Conservation (phyloP, 1,284 basidiomycete genomes). For the Ganoderma multipileum region DNA sequence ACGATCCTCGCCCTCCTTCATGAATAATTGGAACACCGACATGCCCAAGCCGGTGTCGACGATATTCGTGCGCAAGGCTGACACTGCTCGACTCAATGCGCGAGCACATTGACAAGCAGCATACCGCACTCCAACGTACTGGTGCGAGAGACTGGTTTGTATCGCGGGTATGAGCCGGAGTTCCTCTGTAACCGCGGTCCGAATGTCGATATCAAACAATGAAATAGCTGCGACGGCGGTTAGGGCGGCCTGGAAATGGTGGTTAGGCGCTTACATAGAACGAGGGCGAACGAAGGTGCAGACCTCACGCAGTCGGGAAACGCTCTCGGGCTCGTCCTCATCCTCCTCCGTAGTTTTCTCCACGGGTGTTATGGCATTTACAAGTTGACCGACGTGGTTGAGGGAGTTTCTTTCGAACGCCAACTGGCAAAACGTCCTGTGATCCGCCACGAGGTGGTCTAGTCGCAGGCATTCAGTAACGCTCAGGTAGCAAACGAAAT, state of each 20-base stretch:
- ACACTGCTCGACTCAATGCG: slow-evolving; percentile 80
- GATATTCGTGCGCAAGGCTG: slow-evolving; percentile 82
- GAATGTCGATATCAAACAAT: slow-evolving; percentile 74
- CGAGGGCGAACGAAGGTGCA: slow-evolving; percentile 18
- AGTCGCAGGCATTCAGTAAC: slow-evolving; percentile 1
- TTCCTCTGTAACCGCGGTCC: slow-evolving; percentile 67
- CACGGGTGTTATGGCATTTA: slow-evolving; percentile 59
- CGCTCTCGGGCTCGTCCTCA: slow-evolving; percentile 69
- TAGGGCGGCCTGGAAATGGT: slow-evolving; percentile 62
- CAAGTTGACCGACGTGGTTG: slow-evolving; percentile 53
- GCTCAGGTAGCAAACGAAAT: not conserved
- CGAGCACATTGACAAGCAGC: slow-evolving; percentile 87
- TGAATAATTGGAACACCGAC: slow-evolving; percentile 68
- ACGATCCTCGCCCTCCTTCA: slow-evolving; percentile 64
- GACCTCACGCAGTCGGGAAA: slow-evolving; percentile 70
- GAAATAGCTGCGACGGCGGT: slow-evolving; percentile 74
- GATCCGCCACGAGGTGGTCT: slow-evolving; percentile 79
- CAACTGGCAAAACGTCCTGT: slow-evolving; percentile 66
- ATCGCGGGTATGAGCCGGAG: slow-evolving; percentile 60
- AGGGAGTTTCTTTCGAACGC: slow-evolving; percentile 71
- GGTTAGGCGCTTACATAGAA: not conserved
- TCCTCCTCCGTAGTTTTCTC: slow-evolving; percentile 51
- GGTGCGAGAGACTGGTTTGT: slow-evolving; percentile 61
- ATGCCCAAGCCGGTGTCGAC: slow-evolving; percentile 83
- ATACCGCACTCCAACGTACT: slow-evolving; percentile 78